Evolutionary conservation across 768 basidiomycete species (phyloP).

Genomic region (Atractiella rhizophila): DNA sequence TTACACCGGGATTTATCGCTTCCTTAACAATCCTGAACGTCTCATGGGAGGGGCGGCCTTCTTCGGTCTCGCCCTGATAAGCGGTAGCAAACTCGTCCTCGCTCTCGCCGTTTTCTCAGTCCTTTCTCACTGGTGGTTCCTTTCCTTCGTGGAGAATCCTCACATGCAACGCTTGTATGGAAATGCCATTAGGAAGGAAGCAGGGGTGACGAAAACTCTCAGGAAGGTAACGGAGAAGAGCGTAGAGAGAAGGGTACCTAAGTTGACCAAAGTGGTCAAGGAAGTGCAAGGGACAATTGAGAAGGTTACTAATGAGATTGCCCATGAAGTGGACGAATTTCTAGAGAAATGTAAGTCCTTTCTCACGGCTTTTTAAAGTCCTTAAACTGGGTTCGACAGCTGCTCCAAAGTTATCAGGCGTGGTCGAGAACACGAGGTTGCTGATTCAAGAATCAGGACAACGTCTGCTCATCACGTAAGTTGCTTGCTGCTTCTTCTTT

Average conservation of each 20-base stretch:
- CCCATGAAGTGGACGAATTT: constrained; percentile 80
- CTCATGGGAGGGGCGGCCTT: constrained; percentile 86
- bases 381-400: constrained; percentile 27
- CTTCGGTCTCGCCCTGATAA: constrained; percentile 76
- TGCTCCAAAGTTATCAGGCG: constrained; percentile 62
- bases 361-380: neutral
- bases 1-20: constrained; percentile 94
- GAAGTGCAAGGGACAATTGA: constrained; percentile 88
- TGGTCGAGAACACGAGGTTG: constrained; percentile 76
- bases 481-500: constrained; percentile 3
- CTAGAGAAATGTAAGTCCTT: constrained; percentile 52
- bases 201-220: constrained; percentile 94
- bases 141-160: constrained; percentile 74
- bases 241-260: constrained; percentile 28
- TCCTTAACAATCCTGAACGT: constrained; percentile 45
- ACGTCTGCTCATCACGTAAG: constrained; percentile 71
- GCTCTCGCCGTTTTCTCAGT: constrained; percentile 58
- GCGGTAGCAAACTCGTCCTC: constrained; percentile 74
- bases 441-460: constrained; percentile 75
- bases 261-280: constrained; percentile 62
- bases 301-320: constrained; percentile 82
- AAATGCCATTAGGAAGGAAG: constrained; percentile 73
- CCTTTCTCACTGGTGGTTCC: constrained; percentile 87
- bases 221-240: constrained; percentile 69
- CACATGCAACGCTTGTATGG: constrained; percentile 96